Evolutionary conservation across 768 basidiomycete species (phyloP), one percentile per base, ranked within the genome.

Genomic region (Brasilioporus rufonigricans): DNA sequence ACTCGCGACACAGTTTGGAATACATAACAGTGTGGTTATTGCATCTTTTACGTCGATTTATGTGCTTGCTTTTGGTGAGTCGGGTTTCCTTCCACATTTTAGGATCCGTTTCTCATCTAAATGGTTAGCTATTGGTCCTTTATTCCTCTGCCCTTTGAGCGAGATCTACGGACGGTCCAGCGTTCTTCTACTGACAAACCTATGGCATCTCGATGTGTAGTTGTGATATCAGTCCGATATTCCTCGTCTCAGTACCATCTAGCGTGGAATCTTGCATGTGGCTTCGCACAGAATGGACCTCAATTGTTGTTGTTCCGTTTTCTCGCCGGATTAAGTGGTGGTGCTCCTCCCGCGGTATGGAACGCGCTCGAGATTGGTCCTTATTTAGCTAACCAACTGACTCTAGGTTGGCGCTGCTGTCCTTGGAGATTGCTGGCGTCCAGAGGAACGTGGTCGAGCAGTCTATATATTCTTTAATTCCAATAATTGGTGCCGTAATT

Each of bases 261-360:
- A 75, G 88, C 64, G 8, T 89, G 80, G 86, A 87, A 81, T 68
- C 62, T 83, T 18, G 84, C 21, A 27, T 85, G 84, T 59, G 83
- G 84, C 0, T 89, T 88, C 55, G 82, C 87, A 0, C 77, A 78
- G 50, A 85, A 74, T 48, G 75, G 76, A 52, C 71, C 69, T 0
- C 80, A 87, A 58, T 70, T 90, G 14, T 80, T 89, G 46, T 83
- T 74, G 0, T 90, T 91, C 61, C 80, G 87, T 21, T 81, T 91
- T 58, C 68, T 90, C 1, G 71, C 87, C 1, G 88, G 89, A 2
- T 54, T 91, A 3, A 89, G 89, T 24, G 89, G 87, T 1, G 84
- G 85, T 50, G 87, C 87, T 0, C 86, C 87, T 7, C 70, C 88
- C 2, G 69, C 82, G 7, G 76, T 77, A 57, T 36, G 71, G 2